These are phyloP conservation scores for Botrytis aclada DNA, from an alignment of 2,329 filamentous ascomycete species.

Conservation along the genomic window DNA sequence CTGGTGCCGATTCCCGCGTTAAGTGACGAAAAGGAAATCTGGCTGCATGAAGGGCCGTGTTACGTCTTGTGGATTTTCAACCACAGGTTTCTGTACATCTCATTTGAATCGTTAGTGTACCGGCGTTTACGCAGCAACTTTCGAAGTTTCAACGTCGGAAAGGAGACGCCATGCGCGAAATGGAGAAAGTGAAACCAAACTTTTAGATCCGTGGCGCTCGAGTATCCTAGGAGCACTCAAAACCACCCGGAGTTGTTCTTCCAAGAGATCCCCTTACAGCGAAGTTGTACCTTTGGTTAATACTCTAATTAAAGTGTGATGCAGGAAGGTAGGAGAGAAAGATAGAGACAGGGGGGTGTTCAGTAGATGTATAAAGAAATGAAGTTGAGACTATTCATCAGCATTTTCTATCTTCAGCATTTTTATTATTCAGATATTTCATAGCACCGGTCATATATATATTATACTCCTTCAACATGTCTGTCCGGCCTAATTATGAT, in stretches of 20 bases:
- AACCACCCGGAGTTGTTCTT: neutral
- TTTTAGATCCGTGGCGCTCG: neutral
- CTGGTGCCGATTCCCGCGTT: neutral
- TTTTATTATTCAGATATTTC: neutral
- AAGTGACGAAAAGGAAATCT: neutral
- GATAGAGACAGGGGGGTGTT: neutral
- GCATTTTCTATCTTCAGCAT: neutral
- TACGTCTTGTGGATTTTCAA: neutral
- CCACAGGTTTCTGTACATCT: neutral
- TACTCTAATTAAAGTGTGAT: neutral
- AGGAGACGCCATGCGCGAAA: neutral
- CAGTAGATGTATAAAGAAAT: neutral
- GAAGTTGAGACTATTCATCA: neutral
- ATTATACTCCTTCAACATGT: neutral
- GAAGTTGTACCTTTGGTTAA: neutral
- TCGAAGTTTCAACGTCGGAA: neutral
- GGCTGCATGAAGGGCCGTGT: neutral
- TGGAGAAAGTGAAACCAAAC: neutral
- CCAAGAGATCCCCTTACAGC: neutral
- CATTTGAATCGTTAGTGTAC: too few relatives aligned
- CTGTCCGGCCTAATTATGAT: neutral
- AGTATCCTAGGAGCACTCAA: neutral
- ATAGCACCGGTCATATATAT: neutral
- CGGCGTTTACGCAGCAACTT: too few relatives aligned
- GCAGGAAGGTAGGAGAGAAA: neutral